These are phyloP conservation scores for Trifolium dubium DNA, from an alignment of 306 rosid species.

Conservation along the genomic window DNA sequence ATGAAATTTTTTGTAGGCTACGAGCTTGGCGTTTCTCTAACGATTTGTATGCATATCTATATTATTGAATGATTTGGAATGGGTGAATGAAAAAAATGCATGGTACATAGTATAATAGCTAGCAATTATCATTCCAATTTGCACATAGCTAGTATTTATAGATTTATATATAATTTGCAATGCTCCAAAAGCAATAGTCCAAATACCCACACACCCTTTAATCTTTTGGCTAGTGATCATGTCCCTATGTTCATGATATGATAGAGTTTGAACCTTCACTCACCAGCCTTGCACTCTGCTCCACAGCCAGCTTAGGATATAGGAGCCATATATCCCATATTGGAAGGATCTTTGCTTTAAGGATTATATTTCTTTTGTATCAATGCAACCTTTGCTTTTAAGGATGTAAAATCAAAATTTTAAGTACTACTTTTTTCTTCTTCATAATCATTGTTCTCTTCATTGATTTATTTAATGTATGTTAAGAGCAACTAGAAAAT, in stretches of 20 bases:
- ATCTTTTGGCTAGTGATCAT: slow-evolving; percentile 28
- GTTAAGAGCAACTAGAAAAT: not conserved
- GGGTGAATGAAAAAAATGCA: slow-evolving; percentile 34
- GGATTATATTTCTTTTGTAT: not conserved
- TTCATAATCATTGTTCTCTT: slow-evolving; percentile 1
- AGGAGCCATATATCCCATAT: slow-evolving; percentile 1
- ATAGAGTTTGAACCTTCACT: slow-evolving; percentile 31
- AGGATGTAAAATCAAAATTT: not conserved
- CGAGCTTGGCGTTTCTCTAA: slow-evolving; percentile 57
- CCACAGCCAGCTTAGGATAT: slow-evolving; percentile 18
- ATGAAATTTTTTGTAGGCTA: slow-evolving; percentile 54
- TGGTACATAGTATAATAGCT: slow-evolving; percentile 4
- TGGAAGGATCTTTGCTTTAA: slow-evolving; percentile 4
- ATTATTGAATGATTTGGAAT: slow-evolving; percentile 43
- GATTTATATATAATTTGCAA: slow-evolving; percentile 32
- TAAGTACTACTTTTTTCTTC: not conserved
- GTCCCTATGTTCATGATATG: slow-evolving; percentile 61
- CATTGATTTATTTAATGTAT: not conserved
- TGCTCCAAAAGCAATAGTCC: slow-evolving; percentile 45
- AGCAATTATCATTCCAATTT: slow-evolving; percentile 36
- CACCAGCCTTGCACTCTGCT: slow-evolving; percentile 28
- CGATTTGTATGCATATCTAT: slow-evolving; percentile 31
- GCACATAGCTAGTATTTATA: not conserved
- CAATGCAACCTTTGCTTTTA: not conserved
- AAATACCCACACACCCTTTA: slow-evolving; percentile 34